A percentile compares a stretch with the other conserved stretches of the same genome.
Conservation (phyloP, 805 yeast genomes). For the Ogataea sp. region DNA sequence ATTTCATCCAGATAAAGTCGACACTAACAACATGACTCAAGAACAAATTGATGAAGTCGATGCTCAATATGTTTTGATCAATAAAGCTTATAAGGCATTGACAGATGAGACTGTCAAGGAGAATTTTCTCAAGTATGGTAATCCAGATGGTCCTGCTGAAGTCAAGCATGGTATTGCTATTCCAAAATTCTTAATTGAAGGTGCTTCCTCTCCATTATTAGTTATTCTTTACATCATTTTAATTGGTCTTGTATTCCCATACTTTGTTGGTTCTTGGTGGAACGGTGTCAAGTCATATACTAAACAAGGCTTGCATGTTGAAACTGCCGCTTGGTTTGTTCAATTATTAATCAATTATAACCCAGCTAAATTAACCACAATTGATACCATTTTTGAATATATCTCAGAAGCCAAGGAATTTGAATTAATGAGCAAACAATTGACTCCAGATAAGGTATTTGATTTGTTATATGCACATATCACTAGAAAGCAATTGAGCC, state of each 20-base stretch:
- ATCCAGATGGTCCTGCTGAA: constrained; percentile 97
- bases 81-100: constrained; percentile 89
- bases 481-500: constrained; percentile 33
- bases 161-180: constrained; percentile 89
- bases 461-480: constrained; percentile 50
- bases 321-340: constrained; percentile 74
- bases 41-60: constrained; percentile 55
- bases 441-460: constrained; percentile 39
- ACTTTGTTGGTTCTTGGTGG: constrained; percentile 89
- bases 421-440: constrained; percentile 29
- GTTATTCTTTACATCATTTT: constrained; percentile 55
- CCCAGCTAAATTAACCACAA: constrained; percentile 58
- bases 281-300: constrained; percentile 68
- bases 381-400: constrained; percentile 50
- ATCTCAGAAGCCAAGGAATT: constrained; percentile 65
- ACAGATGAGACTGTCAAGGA: constrained; percentile 83
- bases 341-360: constrained; percentile 65
- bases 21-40: constrained; percentile 48
- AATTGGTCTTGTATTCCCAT: constrained; percentile 75
- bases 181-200: constrained; percentile 86
- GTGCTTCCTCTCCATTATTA: constrained; percentile 59
- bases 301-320: constrained; percentile 71
- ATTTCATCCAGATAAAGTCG: constrained; percentile 90
- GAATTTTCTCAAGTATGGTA: constrained; percentile 82
- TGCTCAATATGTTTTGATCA: constrained; percentile 68